These are phyloP conservation scores for Xylariales sp. DNA, from an alignment of 2,329 filamentous ascomycete genomes.

Conservation along the genomic window DNA sequence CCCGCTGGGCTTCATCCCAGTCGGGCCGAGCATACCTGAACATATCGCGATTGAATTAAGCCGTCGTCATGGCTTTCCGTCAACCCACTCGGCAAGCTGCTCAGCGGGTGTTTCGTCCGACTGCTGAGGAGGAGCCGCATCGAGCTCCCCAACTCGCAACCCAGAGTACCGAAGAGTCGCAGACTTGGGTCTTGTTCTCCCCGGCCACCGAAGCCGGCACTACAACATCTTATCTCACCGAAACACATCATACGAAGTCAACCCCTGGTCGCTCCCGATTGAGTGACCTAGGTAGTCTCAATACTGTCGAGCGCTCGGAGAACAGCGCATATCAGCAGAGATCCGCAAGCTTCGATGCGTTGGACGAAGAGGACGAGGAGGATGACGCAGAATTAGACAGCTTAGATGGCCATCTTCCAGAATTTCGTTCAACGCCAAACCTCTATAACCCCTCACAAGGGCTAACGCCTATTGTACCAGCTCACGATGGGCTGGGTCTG, in stretches of 20 bases:
- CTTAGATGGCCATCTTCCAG: slow-evolving; percentile 84
- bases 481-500: slow-evolving; percentile 85
- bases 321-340: slow-evolving; percentile 40
- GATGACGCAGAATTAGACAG: slow-evolving; percentile 85
- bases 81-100: slow-evolving; percentile 51
- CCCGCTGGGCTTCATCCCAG: slow-evolving; percentile 2
- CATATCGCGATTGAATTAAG: not conserved
- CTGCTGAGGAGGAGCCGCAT: slow-evolving; percentile 34
- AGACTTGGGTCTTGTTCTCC: slow-evolving; percentile 96
- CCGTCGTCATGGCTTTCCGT: slow-evolving; percentile 51
- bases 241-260: slow-evolving; percentile 60
- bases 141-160: slow-evolving; percentile 26
- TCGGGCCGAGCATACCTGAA: too few species aligned
- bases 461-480: slow-evolving; percentile 70
- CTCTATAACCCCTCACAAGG: slow-evolving; percentile 35
- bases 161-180: slow-evolving; percentile 60
- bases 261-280: slow-evolving; percentile 65
- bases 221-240: slow-evolving; percentile 63
- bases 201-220: slow-evolving; percentile 58
- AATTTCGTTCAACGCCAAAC: slow-evolving; percentile 64
- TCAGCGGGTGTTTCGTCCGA: slow-evolving; percentile 41
- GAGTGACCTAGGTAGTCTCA: slow-evolving; percentile 77
- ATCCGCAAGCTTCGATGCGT: slow-evolving; percentile 32
- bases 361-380: slow-evolving; percentile 47
- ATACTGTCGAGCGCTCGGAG: slow-evolving; percentile 61